Conservation (phyloP, 495 filamentous ascomycete species). For the Cudoniella acicularis region DNA sequence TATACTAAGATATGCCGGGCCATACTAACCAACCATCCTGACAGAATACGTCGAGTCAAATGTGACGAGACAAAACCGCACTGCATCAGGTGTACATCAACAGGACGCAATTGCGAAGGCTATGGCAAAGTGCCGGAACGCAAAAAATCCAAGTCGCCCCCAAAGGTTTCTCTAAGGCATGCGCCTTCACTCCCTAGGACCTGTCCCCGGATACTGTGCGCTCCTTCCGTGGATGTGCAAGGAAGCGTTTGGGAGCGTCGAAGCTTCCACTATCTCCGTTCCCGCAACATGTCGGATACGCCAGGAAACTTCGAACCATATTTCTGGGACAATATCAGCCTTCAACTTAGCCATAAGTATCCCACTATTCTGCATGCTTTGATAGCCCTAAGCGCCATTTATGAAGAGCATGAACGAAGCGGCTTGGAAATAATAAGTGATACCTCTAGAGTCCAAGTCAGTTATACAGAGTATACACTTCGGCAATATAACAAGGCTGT, state of each 20-base stretch:
- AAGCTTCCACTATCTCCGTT: slow-evolving; percentile 38
- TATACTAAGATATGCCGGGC: too few relatives aligned
- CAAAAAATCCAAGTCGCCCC: too few relatives aligned
- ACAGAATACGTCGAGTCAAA: too few relatives aligned
- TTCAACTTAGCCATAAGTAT: slow-evolving; percentile 41
- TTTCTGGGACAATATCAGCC: slow-evolving; percentile 45
- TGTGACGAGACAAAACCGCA: too few relatives aligned
- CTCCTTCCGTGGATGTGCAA: not conserved
- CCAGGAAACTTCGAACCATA: slow-evolving; percentile 39
- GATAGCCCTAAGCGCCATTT: slow-evolving; percentile 29
- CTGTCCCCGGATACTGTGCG: not conserved
- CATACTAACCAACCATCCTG: too few relatives aligned
- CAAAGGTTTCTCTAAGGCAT: not conserved
- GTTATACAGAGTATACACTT: too few relatives aligned
- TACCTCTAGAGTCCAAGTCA: too few relatives aligned
- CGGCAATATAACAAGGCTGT: slow-evolving; percentile 9
- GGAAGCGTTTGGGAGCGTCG: slow-evolving; percentile 3
- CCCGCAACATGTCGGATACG: slow-evolving; percentile 36
- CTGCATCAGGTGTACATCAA: slow-evolving; percentile 49
- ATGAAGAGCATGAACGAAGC: not conserved
- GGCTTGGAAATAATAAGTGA: not conserved
- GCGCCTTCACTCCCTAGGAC: not conserved
- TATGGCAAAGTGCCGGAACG: not conserved
- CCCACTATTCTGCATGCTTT: slow-evolving; percentile 46
- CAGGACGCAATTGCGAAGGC: slow-evolving; percentile 45